Evolutionary conservation across 495 filamentous ascomycete species (phyloP).

Genomic region (Coniosporium apollinis): DNA sequence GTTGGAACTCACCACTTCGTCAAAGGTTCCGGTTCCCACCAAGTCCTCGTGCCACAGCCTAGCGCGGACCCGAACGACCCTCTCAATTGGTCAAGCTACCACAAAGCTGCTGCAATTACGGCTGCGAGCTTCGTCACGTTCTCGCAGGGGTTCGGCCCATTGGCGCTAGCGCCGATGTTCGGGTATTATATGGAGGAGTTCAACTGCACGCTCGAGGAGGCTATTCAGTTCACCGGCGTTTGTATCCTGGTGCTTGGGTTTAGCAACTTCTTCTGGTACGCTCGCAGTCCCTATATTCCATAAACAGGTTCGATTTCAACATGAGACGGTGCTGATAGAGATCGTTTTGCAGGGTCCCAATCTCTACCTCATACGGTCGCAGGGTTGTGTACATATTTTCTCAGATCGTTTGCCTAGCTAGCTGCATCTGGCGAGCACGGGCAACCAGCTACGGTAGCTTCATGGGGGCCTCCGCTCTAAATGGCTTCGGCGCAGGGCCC

Average conservation of each 20-base stretch:
- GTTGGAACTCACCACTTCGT: slow-evolving; percentile 44
- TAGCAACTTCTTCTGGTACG: slow-evolving; percentile 39
- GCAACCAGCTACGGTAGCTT: slow-evolving; percentile 42
- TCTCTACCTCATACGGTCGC: slow-evolving; percentile 40
- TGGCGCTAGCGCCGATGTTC: slow-evolving; percentile 43
- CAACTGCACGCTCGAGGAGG: slow-evolving; percentile 32
- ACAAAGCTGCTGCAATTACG: slow-evolving; percentile 20
- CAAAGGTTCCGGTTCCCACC: slow-evolving; percentile 26
- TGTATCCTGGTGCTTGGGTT: slow-evolving; percentile 46
- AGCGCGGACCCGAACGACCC: slow-evolving; percentile 19
- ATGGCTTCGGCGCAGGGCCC: slow-evolving; percentile 42
- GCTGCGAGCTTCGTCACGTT: slow-evolving; percentile 36
- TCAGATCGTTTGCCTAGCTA: slow-evolving; percentile 35
- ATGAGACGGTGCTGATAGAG: no score
- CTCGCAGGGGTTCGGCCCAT: slow-evolving; percentile 39
- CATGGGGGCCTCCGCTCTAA: slow-evolving; percentile 40
- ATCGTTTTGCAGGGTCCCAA: slow-evolving; percentile 33
- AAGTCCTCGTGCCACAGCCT: slow-evolving; percentile 39
- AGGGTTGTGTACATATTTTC: slow-evolving; percentile 41
- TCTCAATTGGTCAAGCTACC: slow-evolving; percentile 19
- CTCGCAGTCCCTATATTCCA: neutral
- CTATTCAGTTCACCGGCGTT: slow-evolving; percentile 39
- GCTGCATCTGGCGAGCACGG: slow-evolving; percentile 41
- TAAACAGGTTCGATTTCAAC: neutral
- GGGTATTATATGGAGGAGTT: slow-evolving; percentile 38